Evolutionary conservation across 148 eudicot species (phyloP).

Genomic region (Rhododendron ferrugineum): DNA sequence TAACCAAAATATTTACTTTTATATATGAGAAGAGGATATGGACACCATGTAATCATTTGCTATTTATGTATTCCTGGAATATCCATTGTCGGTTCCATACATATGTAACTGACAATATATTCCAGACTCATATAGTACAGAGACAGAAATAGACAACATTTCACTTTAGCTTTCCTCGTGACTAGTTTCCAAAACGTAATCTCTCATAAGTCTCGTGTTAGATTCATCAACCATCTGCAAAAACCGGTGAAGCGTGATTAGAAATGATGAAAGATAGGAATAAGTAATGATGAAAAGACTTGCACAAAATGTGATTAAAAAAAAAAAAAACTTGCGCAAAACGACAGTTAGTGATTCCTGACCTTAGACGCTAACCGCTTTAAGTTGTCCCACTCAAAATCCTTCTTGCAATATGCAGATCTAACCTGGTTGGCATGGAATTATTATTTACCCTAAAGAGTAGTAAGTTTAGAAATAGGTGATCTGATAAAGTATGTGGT

Average conservation of each 20-base stretch:
- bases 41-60: neutral
- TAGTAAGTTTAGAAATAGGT: neutral
- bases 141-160: neutral
- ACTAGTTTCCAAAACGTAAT: constrained; percentile 78
- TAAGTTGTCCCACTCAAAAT: constrained; percentile 95
- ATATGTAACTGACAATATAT: neutral
- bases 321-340: too few species aligned
- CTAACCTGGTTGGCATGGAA: constrained; percentile 50
- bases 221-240: constrained; percentile 72
- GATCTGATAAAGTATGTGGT: neutral
- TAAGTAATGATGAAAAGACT: neutral
- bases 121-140: neutral
- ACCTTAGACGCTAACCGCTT: constrained; percentile 57
- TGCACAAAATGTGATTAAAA: neutral
- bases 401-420: constrained; percentile 81
- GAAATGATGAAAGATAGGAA: neutral
- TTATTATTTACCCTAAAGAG: neutral
- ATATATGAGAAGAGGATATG: neutral
- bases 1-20: neutral
- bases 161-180: constrained; percentile 35
- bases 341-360: neutral
- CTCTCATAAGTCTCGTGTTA: constrained; percentile 81
- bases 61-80: neutral
- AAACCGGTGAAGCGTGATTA: neutral
- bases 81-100: neutral